Percentiles rank a stretch among this genome's conserved stretches.
These are phyloP conservation scores for Ballota nigra DNA, from an alignment of 257 asterid genomes.

Conservation along the genomic window DNA sequence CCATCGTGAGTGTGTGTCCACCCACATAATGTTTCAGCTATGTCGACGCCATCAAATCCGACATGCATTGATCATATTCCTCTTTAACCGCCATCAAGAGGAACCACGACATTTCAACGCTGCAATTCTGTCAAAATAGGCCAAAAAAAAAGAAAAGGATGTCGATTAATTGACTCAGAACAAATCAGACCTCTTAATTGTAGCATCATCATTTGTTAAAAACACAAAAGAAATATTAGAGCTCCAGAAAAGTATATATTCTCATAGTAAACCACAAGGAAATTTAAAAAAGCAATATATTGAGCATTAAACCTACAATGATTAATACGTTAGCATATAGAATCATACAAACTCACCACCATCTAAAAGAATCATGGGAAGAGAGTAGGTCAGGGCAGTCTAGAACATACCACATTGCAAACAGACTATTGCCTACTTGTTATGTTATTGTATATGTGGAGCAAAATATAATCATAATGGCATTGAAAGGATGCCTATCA, in stretches of 20 bases:
- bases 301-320: background rate
- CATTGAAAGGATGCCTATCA: no score
- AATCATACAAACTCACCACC: background rate
- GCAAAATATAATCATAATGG: no score
- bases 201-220: background rate
- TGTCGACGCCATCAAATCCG: background rate
- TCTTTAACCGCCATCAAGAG: background rate
- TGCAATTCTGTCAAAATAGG: slow-evolving; percentile 11
- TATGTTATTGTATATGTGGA: no score
- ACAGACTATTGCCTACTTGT: background rate
- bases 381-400: background rate
- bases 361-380: background rate
- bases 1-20: background rate
- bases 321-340: background rate
- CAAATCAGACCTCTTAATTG: no score
- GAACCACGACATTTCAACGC: background rate
- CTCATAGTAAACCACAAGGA: background rate
- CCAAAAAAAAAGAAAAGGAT: background rate
- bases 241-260: background rate
- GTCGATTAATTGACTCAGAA: background rate
- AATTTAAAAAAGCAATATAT: background rate
- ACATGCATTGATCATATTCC: background rate
- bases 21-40: background rate
- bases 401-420: background rate
- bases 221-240: background rate